Percentiles rank a stretch among this genome's conserved stretches.
Evolutionary conservation across 2,329 filamentous ascomycete genomes (phyloP).

Genomic region (Scedosporium boydii): DNA sequence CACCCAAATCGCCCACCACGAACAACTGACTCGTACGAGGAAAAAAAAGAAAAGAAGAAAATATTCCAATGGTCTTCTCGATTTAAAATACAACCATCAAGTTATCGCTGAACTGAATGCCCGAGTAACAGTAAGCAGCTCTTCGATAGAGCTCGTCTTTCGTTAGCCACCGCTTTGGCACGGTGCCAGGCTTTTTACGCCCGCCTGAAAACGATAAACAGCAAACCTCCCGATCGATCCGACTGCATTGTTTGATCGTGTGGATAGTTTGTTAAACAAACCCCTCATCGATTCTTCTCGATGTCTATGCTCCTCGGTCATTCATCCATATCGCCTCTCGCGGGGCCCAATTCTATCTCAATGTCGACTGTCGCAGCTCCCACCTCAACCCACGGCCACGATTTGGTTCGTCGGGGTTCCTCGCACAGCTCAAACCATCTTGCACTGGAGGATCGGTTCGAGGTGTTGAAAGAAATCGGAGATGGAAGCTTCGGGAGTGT

Average conservation of each 20-base stretch:
- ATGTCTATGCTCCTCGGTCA: neutral
- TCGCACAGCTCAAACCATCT: conserved; percentile 40
- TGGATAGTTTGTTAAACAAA: neutral
- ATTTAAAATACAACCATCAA: neutral
- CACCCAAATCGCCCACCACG: neutral
- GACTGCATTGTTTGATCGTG: neutral
- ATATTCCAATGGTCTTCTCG: neutral
- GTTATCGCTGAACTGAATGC: conserved; percentile 4
- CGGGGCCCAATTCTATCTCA: conserved; percentile 3
- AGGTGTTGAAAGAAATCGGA: conserved; percentile 94
- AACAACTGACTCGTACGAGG: neutral
- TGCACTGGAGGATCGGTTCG: conserved; percentile 86
- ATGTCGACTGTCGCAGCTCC: conserved; percentile 8
- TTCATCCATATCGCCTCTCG: neutral
- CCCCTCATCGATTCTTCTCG: neutral
- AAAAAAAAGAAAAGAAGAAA: neutral
- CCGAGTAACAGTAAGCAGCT: conserved; percentile 18
- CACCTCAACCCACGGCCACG: conserved; percentile 51
- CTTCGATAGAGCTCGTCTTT: conserved; percentile 23
- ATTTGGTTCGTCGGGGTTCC: conserved; percentile 59
- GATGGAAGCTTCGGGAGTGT: conserved; percentile 99
- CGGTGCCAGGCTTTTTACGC: conserved; percentile 12
- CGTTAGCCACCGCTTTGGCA: conserved; percentile 16
- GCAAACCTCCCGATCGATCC: neutral
- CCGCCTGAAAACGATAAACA: neutral